Percentiles rank a stretch among this genome's conserved stretches.
Conservation (phyloP, 202 grass and related monocot genomes). For the Panicum virgatum region DNA sequence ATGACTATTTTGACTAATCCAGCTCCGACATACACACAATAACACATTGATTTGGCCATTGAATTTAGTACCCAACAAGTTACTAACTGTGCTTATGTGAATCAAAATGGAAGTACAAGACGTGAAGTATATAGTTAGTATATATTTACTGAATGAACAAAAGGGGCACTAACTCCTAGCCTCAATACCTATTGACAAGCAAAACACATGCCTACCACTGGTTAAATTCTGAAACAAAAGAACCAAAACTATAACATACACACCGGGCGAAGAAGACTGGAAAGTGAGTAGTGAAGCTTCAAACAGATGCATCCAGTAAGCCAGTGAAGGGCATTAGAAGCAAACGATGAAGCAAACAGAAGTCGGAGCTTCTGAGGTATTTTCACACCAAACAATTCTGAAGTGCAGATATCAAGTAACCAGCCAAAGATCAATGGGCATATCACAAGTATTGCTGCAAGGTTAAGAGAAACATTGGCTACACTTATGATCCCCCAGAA, state of each 20-base stretch:
- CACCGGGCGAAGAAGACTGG: constrained; percentile 25
- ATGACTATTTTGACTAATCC: no score
- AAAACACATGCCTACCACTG: neutral
- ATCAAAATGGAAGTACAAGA: neutral
- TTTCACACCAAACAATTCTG: constrained; percentile 42
- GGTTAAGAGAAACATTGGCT: constrained; percentile 41
- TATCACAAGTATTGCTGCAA: constrained; percentile 14
- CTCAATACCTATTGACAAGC: constrained; percentile 26
- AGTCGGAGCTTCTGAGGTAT: constrained; percentile 32
- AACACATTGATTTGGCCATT: neutral
- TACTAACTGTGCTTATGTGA: neutral
- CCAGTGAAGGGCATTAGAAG: constrained; percentile 44
- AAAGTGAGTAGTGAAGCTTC: constrained; percentile 17
- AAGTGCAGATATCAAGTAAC: constrained; percentile 48
- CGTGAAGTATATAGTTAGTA: neutral
- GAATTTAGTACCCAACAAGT: no score
- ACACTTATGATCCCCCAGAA: constrained; percentile 30
- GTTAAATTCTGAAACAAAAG: neutral
- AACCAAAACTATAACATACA: neutral
- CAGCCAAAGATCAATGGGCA: constrained; percentile 45
- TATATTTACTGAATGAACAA: constrained; percentile 4
- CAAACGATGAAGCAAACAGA: constrained; percentile 32
- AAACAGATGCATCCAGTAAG: constrained; percentile 27
- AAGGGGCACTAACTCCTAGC: constrained; percentile 29
- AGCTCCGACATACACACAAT: neutral